These are phyloP conservation scores for Penicillium psychrosexuale DNA, from an alignment of 2,329 filamentous ascomycete species.

Conservation along the genomic window DNA sequence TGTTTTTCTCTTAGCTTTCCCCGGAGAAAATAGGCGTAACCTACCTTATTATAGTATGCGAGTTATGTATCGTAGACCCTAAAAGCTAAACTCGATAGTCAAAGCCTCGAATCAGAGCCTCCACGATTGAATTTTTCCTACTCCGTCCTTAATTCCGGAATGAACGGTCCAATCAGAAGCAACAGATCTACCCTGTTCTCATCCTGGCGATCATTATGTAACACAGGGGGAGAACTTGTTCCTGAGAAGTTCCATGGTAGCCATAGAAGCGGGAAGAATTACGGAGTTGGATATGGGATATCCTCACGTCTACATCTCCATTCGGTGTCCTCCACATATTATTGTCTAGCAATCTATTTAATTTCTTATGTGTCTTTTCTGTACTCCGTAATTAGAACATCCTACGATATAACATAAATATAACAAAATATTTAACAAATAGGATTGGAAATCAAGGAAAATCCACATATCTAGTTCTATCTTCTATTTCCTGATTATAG, in stretches of 20 bases:
- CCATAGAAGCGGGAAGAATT: constrained; percentile 9
- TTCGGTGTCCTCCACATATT: neutral
- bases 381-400: too few relatives aligned
- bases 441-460: neutral
- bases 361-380: neutral
- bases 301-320: neutral
- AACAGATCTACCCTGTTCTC: constrained; percentile 13
- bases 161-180: constrained; percentile 1
- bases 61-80: neutral
- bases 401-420: neutral
- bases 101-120: constrained; percentile 8
- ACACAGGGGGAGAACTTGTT: constrained; percentile 9
- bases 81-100: neutral
- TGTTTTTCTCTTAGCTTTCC: neutral
- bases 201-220: constrained; percentile 23
- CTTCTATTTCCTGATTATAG: too few relatives aligned
- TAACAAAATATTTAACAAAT: neutral
- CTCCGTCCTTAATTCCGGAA: neutral
- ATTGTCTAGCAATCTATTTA: constrained; percentile 3
- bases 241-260: constrained; percentile 11
- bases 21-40: neutral
- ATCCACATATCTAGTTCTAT: neutral
- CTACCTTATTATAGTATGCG: neutral
- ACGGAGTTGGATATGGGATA: neutral
- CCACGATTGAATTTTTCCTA: neutral